These are phyloP conservation scores for Lachancea sp. DNA, from an alignment of 805 yeast genomes.

Conservation along the genomic window DNA sequence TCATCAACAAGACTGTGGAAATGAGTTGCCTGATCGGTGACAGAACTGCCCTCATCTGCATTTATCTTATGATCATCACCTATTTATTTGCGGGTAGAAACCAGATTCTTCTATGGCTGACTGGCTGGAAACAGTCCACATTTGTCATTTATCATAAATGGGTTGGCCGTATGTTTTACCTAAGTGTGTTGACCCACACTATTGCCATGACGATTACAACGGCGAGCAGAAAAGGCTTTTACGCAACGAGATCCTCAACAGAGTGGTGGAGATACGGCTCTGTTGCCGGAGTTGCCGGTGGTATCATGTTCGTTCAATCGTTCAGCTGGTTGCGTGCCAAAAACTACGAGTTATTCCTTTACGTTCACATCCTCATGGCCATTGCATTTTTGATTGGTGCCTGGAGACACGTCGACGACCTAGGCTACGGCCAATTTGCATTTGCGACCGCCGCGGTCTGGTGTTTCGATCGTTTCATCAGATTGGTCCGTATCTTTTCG, in stretches of 20 bases:
- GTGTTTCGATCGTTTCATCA: conserved; percentile 57
- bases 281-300: conserved; percentile 33
- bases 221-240: conserved; percentile 35
- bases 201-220: conserved; percentile 45
- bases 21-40: conserved; percentile 38
- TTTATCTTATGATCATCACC: conserved; percentile 47
- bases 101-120: conserved; percentile 52
- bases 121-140: conserved; percentile 59
- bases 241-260: conserved; percentile 35
- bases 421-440: conserved; percentile 46
- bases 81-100: conserved; percentile 66
- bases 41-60: conserved; percentile 43
- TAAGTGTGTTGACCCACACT: conserved; percentile 48
- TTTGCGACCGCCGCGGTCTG: conserved; percentile 59
- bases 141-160: conserved; percentile 62
- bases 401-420: conserved; percentile 37
- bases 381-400: conserved; percentile 41
- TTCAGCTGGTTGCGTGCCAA: conserved; percentile 39
- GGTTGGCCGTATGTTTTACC: conserved; percentile 47
- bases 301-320: conserved; percentile 41
- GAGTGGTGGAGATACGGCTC: conserved; percentile 38
- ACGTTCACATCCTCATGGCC: conserved; percentile 41
- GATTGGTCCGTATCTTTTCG: conserved; percentile 47
- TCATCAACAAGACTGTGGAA: conserved; percentile 12
- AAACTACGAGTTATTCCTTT: conserved; percentile 42